A percentile compares a stretch with the other conserved stretches of the same genome.
These are phyloP conservation scores for Polyrhizophydium stewartii DNA, from an alignment of 371 early-diverging fungal genomes.

Conservation along the genomic window DNA sequence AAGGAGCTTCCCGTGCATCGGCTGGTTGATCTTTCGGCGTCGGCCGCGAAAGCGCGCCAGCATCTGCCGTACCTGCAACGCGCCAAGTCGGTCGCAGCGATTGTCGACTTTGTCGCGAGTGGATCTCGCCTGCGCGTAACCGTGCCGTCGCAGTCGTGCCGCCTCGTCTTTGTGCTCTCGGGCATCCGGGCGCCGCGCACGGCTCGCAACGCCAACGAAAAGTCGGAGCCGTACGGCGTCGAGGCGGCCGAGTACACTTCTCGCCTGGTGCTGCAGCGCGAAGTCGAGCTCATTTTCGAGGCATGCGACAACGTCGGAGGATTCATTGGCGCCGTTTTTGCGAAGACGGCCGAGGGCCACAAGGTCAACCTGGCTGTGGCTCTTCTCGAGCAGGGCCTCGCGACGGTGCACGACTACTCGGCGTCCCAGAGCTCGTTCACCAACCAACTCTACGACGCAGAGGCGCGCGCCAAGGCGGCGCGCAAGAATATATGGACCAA, in stretches of 20 bases:
- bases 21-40: slow-evolving; percentile 56
- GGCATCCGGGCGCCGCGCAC: slow-evolving; percentile 61
- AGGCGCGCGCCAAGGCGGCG: slow-evolving; percentile 65
- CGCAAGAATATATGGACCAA: slow-evolving; percentile 54
- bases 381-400: slow-evolving; percentile 77
- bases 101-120: slow-evolving; percentile 83
- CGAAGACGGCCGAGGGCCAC: slow-evolving; percentile 21
- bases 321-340: slow-evolving; percentile 80
- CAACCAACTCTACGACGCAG: slow-evolving; percentile 71
- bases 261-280: slow-evolving; percentile 76
- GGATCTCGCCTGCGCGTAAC: slow-evolving; percentile 80
- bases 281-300: slow-evolving; percentile 85
- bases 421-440: slow-evolving; percentile 75
- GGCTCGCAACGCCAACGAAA: slow-evolving; percentile 61
- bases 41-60: slow-evolving; percentile 74
- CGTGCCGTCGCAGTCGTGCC: slow-evolving; percentile 81
- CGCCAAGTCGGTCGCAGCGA: slow-evolving; percentile 62
- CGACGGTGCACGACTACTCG: slow-evolving; percentile 75
- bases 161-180: slow-evolving; percentile 78
- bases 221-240: slow-evolving; percentile 81
- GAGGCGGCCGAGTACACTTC: slow-evolving; percentile 74
- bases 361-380: slow-evolving; percentile 32
- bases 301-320: slow-evolving; percentile 84
- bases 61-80: slow-evolving; percentile 82
- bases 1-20: slow-evolving; percentile 69